phyloP scores from a whole-genome alignment of 768 basidiomycete genomes.

The Boletales sp. region DNA sequence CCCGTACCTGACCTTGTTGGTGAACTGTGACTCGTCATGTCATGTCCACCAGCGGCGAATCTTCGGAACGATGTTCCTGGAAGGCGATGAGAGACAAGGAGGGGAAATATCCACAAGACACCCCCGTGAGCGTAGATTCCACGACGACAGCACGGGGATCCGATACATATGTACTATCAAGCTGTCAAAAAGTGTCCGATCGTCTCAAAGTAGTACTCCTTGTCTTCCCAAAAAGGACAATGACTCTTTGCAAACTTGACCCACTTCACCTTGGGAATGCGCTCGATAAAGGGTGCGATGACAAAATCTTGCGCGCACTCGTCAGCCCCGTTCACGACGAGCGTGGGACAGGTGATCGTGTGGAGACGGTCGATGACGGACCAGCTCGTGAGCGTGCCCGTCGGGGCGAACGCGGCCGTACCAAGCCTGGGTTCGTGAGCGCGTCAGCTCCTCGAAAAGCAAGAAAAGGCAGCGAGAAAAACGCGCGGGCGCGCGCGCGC shows the following conservation, averaged over 20 bases:
- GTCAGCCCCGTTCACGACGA: constrained; percentile 35
- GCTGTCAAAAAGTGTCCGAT: constrained; percentile 11
- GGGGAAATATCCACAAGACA: too few relatives aligned
- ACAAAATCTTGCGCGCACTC: constrained; percentile 35
- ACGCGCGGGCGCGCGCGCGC: too few relatives aligned
- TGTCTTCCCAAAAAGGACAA: constrained; percentile 17
- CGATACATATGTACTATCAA: neutral
- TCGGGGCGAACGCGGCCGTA: constrained; percentile 32
- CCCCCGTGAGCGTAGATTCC: too few relatives aligned
- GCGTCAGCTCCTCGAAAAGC: too few relatives aligned
- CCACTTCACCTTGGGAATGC: constrained; percentile 33
- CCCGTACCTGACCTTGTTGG: neutral
- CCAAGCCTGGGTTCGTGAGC: constrained; percentile 1
- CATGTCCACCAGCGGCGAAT: neutral
- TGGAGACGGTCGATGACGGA: constrained; percentile 39
- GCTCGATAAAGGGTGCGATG: constrained; percentile 30
- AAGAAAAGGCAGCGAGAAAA: neutral
- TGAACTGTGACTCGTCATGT: neutral
- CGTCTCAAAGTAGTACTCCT: constrained; percentile 18
- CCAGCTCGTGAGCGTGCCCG: constrained; percentile 43
- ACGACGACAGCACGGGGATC: too few relatives aligned
- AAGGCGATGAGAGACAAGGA: neutral
- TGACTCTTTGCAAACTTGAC: constrained; percentile 30
- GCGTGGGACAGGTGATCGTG: constrained; percentile 35
- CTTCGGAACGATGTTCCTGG: neutral